Evolutionary conservation across 345 rosid species (phyloP), one percentile per base, ranked within the genome.

Genomic region (Crucihimalaya himalaica): DNA sequence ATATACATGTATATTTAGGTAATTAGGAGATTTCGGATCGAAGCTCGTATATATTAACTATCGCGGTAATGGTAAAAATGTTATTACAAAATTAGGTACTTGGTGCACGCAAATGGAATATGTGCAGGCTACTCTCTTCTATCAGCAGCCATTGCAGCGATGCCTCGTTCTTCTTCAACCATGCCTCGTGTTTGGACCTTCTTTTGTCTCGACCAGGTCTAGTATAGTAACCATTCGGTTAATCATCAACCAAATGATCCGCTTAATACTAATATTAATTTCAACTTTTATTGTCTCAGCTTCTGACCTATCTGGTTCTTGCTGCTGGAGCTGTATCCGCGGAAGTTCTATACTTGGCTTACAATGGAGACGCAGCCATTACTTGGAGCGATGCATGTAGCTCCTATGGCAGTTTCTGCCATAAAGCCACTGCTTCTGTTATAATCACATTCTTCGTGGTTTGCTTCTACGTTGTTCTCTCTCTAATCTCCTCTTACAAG

Each of bases 91-190:
- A 80, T 47, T 64, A 93, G 97, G 86, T 95, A 87, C 74, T 67
- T 91, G 89, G 97, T 95, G 81, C 92, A 95, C 72, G 97, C 89
- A 9, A 95, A 95, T 82, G 97, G 99, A 42, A 88, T 95, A 65
- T 91, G 99, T 79, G 99, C 99, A 2, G 97, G 93, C 10, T 95
- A 91, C 76, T 92, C 99, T 29, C 92, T 95, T 71, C 80, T 95
- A 21, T 87, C 99, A 35, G 97, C 99, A 27, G 74, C 86, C 34
- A 62, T 89, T 21, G 73, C 83, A 59, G 96, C 92, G 55, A 78
- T 91, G 87, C 88, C 96, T 74, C 84, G 91, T 20, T 84, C 95
- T 14, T 66, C 83, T 56, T 65, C 83, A 40, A 83, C 93, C 67
- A 83, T 81, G 85, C 66, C 87, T 63, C 84, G 84, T 72, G 97